Evolutionary conservation across 2,329 filamentous ascomycete genomes (phyloP), one percentile per base, ranked within the genome.

Genomic region (Setomelanomma holmii): DNA sequence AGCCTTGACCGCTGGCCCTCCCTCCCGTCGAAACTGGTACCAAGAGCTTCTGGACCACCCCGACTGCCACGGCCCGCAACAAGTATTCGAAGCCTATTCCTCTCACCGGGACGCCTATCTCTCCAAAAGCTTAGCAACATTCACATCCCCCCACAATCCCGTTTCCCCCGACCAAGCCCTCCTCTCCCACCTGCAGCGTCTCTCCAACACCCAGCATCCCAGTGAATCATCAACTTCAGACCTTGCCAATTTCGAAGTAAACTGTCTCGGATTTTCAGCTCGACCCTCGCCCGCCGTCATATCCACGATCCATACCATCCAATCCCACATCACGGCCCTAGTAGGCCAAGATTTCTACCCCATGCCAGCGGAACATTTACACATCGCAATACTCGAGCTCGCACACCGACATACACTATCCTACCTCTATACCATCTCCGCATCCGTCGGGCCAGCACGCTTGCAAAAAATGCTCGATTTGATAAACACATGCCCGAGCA

Each of bases 351-450:
- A 58, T 40, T 12, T 58, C 16, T 38, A 61, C 36, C 5, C 39
- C 4, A 59, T 61, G 3, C 52, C 58, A 22, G 5, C 35, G 2
- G 8, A 44, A 6, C 22, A 56, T 35, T 23, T 61, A 5, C 58
- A 58, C 21, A 33, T 61, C 33, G 53, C 58, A 12, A 41, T 61
- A 7, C 49, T 59, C 23, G 56, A 59, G 39, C 48, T 59, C 11
- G 49, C 55, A 11, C 58, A 61, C 34, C 51, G 56, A n/a, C 56
- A 61, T 20, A 24, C 52, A 3, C 44, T 59, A 5, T n/a, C 41
- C 2, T 40, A 55, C 16, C 46, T 59, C 5, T 45, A 39, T 22
- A 22, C 38, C 11, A 45, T 55, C 3, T 30, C 30, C n/a, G 19
- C 39, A n/a, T 35, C 48, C 5, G 49, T 61, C 14, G 53, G 53